Evolutionary conservation across 2,329 filamentous ascomycete genomes (phyloP).

Genomic region (Aspergillus fumigatiaffinis): DNA sequence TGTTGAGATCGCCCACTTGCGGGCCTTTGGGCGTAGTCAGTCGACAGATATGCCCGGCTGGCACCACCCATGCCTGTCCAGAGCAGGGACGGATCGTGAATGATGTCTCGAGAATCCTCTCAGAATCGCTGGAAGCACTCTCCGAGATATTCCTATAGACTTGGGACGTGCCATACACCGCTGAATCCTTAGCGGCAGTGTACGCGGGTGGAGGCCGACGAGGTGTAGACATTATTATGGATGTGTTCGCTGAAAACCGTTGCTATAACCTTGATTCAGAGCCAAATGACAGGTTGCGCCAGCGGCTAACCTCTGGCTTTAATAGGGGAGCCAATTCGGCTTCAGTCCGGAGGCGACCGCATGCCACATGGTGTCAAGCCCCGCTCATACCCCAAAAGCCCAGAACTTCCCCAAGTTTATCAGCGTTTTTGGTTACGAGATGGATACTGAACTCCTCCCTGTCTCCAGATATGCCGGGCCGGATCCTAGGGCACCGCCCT

Average conservation of each 20-base stretch:
- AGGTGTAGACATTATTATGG: conserved; percentile 22
- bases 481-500: conserved; percentile 6
- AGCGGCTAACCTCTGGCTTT: not conserved
- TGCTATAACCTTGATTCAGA: not conserved
- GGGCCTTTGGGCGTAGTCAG: conserved; percentile 73
- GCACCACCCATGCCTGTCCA: conserved; percentile 68
- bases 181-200: conserved; percentile 32
- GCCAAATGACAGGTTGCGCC: not conserved
- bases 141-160: conserved; percentile 37
- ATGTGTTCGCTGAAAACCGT: conserved; percentile 2
- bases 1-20: conserved; percentile 79
- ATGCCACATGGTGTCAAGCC: not conserved
- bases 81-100: conserved; percentile 70
- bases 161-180: conserved; percentile 32
- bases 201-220: conserved; percentile 38
- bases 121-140: conserved; percentile 26
- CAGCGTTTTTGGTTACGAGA: conserved; percentile 8
- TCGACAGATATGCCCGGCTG: conserved; percentile 64
- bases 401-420: conserved; percentile 3
- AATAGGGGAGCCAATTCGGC: not conserved
- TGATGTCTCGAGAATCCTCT: conserved; percentile 34
- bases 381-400: not conserved
- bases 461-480: not conserved
- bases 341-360: not conserved
- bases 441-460: not conserved